A percentile compares a stretch with the other conserved stretches of the same genome.
These are phyloP conservation scores for Corynascus novoguineensis DNA, from an alignment of 495 filamentous ascomycete genomes.

Conservation along the genomic window DNA sequence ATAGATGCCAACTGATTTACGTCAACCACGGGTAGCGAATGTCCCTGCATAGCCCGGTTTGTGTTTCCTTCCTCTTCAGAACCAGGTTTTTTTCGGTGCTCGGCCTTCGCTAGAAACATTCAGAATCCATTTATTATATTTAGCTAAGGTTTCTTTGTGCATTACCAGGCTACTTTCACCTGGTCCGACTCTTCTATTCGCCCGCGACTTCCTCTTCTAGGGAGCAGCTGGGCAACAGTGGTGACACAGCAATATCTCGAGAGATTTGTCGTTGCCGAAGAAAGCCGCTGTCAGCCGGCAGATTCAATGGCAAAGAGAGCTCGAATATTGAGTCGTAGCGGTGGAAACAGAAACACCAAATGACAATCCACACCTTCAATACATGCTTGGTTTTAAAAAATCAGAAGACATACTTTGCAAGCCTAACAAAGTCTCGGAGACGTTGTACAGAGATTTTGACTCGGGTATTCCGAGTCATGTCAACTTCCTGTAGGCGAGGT, in stretches of 20 bases:
- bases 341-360: too few relatives aligned
- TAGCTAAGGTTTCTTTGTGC: too few relatives aligned
- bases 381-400: too few relatives aligned
- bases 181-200: background rate
- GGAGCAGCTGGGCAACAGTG: background rate
- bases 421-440: too few relatives aligned
- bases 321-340: too few relatives aligned
- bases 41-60: background rate
- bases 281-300: constrained; percentile 4
- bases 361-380: too few relatives aligned
- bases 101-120: background rate
- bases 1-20: too few relatives aligned
- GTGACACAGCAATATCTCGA: background rate
- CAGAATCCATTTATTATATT: too few relatives aligned
- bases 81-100: background rate
- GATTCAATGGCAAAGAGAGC: too few relatives aligned
- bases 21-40: background rate
- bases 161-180: background rate
- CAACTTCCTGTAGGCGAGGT: background rate
- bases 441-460: too few relatives aligned
- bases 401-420: too few relatives aligned
- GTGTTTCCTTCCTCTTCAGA: background rate
- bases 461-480: background rate
- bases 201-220: constrained; percentile 14
- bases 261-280: background rate